Conservation (phyloP, 495 filamentous ascomycete species). For the Chaetomium cochliodes region DNA sequence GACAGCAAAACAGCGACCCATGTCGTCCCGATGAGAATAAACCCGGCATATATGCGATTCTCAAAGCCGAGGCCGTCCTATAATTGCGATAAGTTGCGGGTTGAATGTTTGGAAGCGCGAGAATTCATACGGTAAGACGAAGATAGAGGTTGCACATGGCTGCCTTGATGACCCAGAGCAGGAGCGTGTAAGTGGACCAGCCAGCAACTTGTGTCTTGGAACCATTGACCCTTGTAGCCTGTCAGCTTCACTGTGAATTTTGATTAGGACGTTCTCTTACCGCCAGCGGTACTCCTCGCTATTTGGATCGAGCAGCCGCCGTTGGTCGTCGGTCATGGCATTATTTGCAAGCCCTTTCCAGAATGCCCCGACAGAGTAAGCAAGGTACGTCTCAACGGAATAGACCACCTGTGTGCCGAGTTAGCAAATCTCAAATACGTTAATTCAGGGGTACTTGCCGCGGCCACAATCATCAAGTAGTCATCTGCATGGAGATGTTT, state of each 20-base stretch:
- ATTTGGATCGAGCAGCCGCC: constrained; percentile 43
- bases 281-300: constrained; percentile 50
- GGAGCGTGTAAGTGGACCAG: constrained; percentile 57
- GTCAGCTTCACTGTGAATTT: constrained; percentile 5
- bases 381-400: constrained; percentile 35
- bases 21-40: constrained; percentile 49
- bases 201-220: constrained; percentile 61
- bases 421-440: neutral
- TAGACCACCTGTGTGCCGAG: constrained; percentile 33
- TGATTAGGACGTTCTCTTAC: constrained; percentile 21
- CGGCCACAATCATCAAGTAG: constrained; percentile 58
- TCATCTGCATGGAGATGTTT: constrained; percentile 55
- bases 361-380: constrained; percentile 38
- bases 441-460: constrained; percentile 39
- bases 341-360: constrained; percentile 60
- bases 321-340: constrained; percentile 55
- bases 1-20: constrained; percentile 56
- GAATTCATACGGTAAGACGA: constrained; percentile 52
- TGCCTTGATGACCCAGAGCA: constrained; percentile 60
- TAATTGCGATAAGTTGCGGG: constrained; percentile 1
- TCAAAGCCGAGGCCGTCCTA: constrained; percentile 51
- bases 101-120: no score
- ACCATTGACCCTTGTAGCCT: constrained; percentile 47
- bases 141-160: constrained; percentile 61
- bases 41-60: constrained; percentile 54